Percentiles rank a stretch among this genome's conserved stretches.
These are phyloP conservation scores for Suhomyces vadensis DNA, from an alignment of 805 yeast species.

Conservation along the genomic window DNA sequence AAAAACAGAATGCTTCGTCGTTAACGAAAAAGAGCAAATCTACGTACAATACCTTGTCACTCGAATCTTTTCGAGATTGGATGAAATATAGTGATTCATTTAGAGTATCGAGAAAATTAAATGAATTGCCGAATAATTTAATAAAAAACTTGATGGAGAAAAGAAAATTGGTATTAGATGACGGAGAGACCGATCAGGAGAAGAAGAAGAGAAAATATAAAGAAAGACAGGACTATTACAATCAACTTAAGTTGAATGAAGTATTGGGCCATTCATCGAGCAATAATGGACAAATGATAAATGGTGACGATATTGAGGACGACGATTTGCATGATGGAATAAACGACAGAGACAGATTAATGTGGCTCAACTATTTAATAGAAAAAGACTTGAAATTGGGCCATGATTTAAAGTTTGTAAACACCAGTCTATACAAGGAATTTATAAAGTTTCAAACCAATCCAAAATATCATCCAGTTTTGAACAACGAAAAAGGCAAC, in stretches of 20 bases:
- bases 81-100: constrained; percentile 29
- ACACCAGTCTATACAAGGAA: constrained; percentile 29
- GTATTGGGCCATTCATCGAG: constrained; percentile 11
- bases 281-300: constrained; percentile 8
- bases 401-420: constrained; percentile 36
- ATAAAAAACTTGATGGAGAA: constrained; percentile 39
- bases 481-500: constrained; percentile 16
- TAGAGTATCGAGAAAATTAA: constrained; percentile 23
- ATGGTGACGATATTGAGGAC: constrained; percentile 19
- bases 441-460: constrained; percentile 29
- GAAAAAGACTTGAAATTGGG: constrained; percentile 38
- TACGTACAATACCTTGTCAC: constrained; percentile 35
- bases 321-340: constrained; percentile 25
- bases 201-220: constrained; percentile 34
- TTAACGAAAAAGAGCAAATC: constrained; percentile 16
- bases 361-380: constrained; percentile 42
- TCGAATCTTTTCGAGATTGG: constrained; percentile 43
- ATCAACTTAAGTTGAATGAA: constrained; percentile 34
- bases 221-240: constrained; percentile 42
- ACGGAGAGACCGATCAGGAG: constrained; percentile 36
- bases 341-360: constrained; percentile 25
- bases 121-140: constrained; percentile 31
- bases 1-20: constrained; percentile 14
- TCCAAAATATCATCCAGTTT: constrained; percentile 30
- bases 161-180: constrained; percentile 36